phyloP scores from a whole-genome alignment of 2,329 filamentous ascomycete genomes.

The Xylariales sp. region DNA sequence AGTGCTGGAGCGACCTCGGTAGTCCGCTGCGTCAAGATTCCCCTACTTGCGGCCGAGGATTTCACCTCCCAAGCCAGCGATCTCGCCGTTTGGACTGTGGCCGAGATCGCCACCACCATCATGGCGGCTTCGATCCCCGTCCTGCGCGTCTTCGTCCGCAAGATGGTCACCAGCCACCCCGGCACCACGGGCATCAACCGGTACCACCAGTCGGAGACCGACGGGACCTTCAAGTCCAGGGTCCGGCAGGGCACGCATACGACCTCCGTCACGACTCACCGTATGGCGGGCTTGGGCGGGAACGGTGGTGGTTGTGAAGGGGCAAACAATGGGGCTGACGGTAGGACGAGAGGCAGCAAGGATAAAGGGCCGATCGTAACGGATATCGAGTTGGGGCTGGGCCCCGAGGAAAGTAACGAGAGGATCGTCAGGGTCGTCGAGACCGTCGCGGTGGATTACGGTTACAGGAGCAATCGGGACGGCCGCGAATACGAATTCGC shows the following conservation, averaged over 20 bases:
- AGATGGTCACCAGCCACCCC: not conserved
- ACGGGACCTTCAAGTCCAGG: not conserved
- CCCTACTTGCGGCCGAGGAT: slow-evolving; percentile 9
- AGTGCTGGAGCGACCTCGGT: slow-evolving; percentile 16
- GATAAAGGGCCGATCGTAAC: no score
- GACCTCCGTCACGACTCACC: not conserved
- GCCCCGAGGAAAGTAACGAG: no score
- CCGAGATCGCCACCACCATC: slow-evolving; percentile 30
- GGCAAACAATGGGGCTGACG: no score
- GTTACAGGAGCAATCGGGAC: no score
- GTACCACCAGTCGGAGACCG: slow-evolving; percentile 2
- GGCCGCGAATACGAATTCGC: no score
- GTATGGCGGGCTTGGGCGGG: no score
- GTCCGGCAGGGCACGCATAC: not conserved
- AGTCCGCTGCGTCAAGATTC: slow-evolving; percentile 14
- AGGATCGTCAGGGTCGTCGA: no score
- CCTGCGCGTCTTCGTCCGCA: slow-evolving; percentile 6
- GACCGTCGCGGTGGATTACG: no score
- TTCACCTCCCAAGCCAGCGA: slow-evolving; percentile 13
- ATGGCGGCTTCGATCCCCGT: slow-evolving; percentile 26
- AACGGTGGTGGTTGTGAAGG: not conserved
- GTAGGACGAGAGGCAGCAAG: no score
- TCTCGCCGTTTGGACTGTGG: slow-evolving; percentile 23
- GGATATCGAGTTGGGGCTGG: no score
- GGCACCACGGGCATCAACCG: not conserved